Conservation (phyloP, 192 early-diverging fungal species). For the Cetraspora pellucida region DNA sequence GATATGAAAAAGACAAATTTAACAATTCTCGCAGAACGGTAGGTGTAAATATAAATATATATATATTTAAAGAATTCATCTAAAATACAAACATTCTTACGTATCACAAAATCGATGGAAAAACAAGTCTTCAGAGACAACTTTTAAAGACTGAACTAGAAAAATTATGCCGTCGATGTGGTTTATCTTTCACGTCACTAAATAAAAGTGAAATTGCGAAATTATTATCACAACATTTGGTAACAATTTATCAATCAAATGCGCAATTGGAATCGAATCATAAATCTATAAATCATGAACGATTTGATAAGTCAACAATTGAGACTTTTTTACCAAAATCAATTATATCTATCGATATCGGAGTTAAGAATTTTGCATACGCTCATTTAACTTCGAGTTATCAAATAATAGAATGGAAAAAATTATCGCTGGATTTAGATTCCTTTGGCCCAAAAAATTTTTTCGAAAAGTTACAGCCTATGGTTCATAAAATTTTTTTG, state of each 20-base stretch:
- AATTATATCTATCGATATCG: slow-evolving; percentile 8
- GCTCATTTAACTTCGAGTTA: slow-evolving; percentile 3
- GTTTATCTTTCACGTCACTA: neutral
- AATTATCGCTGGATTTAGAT: neutral
- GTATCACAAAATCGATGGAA: too few relatives aligned
- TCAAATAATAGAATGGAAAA: slow-evolving; percentile 13
- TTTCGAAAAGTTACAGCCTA: neutral
- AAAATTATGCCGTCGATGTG: neutral
- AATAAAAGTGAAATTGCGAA: neutral
- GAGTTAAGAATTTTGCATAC: slow-evolving; percentile 12
- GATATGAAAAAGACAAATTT: too few relatives aligned
- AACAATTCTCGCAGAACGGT: too few relatives aligned
- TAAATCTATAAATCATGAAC: neutral
- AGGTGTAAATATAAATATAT: too few relatives aligned
- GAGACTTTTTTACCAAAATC: neutral
- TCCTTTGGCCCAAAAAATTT: neutral
- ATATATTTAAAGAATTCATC: too few relatives aligned
- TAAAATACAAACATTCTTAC: too few relatives aligned
- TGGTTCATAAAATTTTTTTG: neutral
- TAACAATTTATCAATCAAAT: neutral
- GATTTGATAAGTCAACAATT: neutral
- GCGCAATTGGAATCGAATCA: neutral
- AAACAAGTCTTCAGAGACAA: neutral
- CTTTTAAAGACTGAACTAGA: neutral
- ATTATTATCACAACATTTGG: neutral